Evolutionary conservation across 2,329 filamentous ascomycete genomes (phyloP), one percentile per base, ranked within the genome.

Genomic region (Neonectria neomacrospora): DNA sequence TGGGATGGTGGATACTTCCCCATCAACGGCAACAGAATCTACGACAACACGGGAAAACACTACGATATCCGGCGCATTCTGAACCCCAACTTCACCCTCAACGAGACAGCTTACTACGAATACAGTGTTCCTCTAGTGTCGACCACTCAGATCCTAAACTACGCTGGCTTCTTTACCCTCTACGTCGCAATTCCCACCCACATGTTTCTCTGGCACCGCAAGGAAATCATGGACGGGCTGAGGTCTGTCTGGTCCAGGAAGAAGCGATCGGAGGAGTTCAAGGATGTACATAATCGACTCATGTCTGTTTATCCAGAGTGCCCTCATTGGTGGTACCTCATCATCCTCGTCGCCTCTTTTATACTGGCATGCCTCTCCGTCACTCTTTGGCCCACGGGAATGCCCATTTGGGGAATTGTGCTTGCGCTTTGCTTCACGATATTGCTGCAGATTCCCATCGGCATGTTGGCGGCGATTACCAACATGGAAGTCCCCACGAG

Each of bases 401-500:
- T 85, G 69, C 82, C 83, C 6, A 79, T 82, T 67, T 85, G 83
- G 83, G 83, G 78, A 0, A 83, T 82, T 28, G 58, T 86, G 20
- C 73, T 87, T 23, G 85, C 84, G 63, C 79, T 87, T 16, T 22
- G 82, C 20, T 82, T 88, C 48, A 83, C 84, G 1, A 58, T 85
- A 4, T 61, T 86, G 11, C 83, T 85, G 77, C 82, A 84, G 71
- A 78, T 88, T 7, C 85, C 85, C 3, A 81, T 86, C 42, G 85
- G 85, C 18, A 85, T 88, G 71, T 79, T 88, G 39, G 81, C 85
- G 63, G 85, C 84, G 48, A 82, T 86, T 56, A 85, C 85, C 28
- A 86, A 86, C 74, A 80, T 83, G 42, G 83, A 87, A 69, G 73
- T 90, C 3, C 86, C 87, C 2, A 79, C 90, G 2, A 89, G 89